These are phyloP conservation scores for Blastomyces gilchristii DNA, from an alignment of 2,329 filamentous ascomycete species.

Conservation along the genomic window DNA sequence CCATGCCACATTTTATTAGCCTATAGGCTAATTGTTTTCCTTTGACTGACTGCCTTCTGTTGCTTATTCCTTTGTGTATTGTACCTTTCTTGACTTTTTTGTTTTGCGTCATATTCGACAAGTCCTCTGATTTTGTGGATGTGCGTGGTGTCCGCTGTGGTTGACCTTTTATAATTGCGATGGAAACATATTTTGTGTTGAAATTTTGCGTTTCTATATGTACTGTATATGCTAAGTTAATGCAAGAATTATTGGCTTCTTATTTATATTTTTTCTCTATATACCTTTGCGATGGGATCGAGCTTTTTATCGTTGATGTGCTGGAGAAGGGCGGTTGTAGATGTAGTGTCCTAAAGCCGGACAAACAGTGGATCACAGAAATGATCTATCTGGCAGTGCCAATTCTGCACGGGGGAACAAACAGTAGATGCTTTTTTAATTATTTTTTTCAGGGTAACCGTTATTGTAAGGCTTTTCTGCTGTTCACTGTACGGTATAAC, in stretches of 20 bases:
- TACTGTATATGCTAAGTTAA: background rate
- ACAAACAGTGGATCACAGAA: background rate
- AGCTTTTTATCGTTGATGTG: background rate
- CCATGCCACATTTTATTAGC: too few species aligned
- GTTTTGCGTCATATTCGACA: conserved; percentile 10
- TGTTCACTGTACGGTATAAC: background rate
- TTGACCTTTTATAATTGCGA: background rate
- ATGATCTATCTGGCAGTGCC: too few species aligned
- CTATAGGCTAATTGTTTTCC: background rate
- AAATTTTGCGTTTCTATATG: background rate
- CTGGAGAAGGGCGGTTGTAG: background rate
- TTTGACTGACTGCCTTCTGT: conserved; percentile 13
- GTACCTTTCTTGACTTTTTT: conserved; percentile 17
- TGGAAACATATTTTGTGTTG: background rate
- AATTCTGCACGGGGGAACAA: background rate
- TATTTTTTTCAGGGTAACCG: background rate
- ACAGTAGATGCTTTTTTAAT: background rate
- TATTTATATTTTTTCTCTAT: background rate
- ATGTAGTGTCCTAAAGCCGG: background rate
- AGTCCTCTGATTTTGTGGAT: background rate
- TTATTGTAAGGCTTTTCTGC: background rate
- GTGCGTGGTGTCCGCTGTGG: background rate
- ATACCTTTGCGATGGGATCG: background rate
- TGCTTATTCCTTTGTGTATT: conserved; percentile 21
- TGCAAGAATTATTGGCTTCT: background rate